Evolutionary conservation across 1,284 basidiomycete species (phyloP), one percentile per base, ranked within the genome.

Genomic region (Leccinum laetum): DNA sequence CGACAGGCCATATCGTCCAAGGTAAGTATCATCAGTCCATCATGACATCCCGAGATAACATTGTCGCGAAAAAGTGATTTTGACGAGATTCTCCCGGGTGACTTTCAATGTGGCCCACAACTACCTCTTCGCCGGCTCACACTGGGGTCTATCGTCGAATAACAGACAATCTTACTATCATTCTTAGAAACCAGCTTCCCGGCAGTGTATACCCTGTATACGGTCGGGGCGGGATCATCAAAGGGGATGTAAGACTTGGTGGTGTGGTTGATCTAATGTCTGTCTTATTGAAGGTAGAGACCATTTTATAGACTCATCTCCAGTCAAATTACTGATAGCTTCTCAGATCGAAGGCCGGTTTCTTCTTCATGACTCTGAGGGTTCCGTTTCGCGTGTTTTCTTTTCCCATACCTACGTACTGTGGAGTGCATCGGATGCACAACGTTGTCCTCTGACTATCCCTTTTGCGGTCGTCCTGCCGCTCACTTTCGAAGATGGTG

Each of bases 1-100:
- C 98, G 1, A 94, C 95, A 21, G 96, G 96, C 2, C 95, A 99
- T 74, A 98, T 99, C 66, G 96, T 99, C 1, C 95, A 97, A 86
- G 92, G 92, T 89, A 70, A 57, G 73, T 69, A 21, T 41, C 21
- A 21, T 9, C 57, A 10, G 35, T 62, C 21, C 24, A 46, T 6
- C 44, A 11, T 49, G 11, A 2, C 18, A 37, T 61, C 39, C 46
- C 5, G 58, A 58, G 52, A 49, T 66, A 59, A 64, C 58, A 26
- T 35, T 53, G 57, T 57, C 18, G 5, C n/a, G 26, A 11, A 4
- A 39, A 71, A 94, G 96, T 98, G 44, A 98, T 98, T 69, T 81
- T 99, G 61, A 97, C 98, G 4, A 88, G 97, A 2, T 97, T 99
- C 73, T 95, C 95, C 57, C 89, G 97, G 18, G 98, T 99, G 11